Conservation (phyloP, 164 flowering plant genomes). For the Stephania yunnanensis region DNA sequence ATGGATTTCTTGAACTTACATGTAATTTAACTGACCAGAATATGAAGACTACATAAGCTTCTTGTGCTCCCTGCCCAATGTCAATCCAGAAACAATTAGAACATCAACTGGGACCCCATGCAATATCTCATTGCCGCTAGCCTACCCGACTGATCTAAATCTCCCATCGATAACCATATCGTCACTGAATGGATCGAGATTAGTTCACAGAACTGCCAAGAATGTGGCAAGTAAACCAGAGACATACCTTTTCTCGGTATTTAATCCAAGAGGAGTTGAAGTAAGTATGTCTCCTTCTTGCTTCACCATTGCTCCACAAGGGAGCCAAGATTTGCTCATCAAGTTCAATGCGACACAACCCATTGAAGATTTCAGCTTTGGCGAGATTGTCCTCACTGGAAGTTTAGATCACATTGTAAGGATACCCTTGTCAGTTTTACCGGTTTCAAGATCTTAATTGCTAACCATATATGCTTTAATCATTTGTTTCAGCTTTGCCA, state of each 20-base stretch:
- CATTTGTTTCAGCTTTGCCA: too few relatives aligned
- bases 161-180: constrained; percentile 74
- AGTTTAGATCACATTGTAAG: constrained; percentile 71
- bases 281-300: constrained; percentile 49
- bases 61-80: constrained; percentile 71
- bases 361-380: constrained; percentile 50
- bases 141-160: constrained; percentile 68
- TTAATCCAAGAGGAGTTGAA: constrained; percentile 53
- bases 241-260: constrained; percentile 48
- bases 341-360: constrained; percentile 39
- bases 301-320: constrained; percentile 56
- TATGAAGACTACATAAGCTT: constrained; percentile 73
- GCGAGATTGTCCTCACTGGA: constrained; percentile 70
- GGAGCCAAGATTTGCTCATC: constrained; percentile 45
- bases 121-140: constrained; percentile 18
- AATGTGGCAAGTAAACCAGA: constrained; percentile 55
- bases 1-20: not conserved
- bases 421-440: constrained; percentile 58
- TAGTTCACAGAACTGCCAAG: constrained; percentile 37
- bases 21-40: constrained; percentile 29
- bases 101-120: constrained; percentile 55
- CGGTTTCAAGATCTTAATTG: constrained; percentile 24
- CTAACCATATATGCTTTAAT: not conserved
- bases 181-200: constrained; percentile 34
- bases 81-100: constrained; percentile 30